Base-by-base conservation (phyloP, 2,329 filamentous ascomycete species). In the Cercospora sp. region DNA sequence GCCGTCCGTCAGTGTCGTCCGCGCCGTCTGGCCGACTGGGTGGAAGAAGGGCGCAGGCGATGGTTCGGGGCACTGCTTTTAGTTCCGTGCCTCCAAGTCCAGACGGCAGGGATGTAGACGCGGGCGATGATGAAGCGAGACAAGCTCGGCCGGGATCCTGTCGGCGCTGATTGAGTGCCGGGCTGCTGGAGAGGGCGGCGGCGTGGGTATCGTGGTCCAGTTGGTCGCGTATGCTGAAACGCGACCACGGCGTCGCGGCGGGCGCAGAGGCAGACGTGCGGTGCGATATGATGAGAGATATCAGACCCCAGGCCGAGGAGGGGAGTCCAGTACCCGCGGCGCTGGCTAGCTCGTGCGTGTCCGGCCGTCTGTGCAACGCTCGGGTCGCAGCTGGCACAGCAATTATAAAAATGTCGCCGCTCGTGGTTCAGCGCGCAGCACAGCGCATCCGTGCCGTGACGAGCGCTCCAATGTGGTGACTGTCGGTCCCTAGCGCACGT, bases 61-160 rank as follows among this genome's bases (percentile, higher is more conserved):
- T 58, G 53, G 53, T 30, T 58, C 53, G 53, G 53, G 53, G 53
- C 53, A n/a, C 26, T 58, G 53, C 13, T 58, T 30, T 58, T 58
- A 58, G 26, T 58, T 18, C 30, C 53, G 53, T 30, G 53, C 53
- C 45, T 43, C 18, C 18, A 9, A 45, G 34, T 32, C 18, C 34
- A 49, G 26, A 57, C 53, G n/a, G 32, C 63, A 60, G 55, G 32
- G 55, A 37, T 51, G 37, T 37, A 37, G 13, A 57, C 59, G 32
- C 63, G 58, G 55, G 18, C 58, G 40, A 66, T 60, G 53, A 58
- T 58, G 9, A 58, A 58, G 53, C 21, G 30, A 61, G 63, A 61
- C 59, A 61, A 61, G 59, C 59, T 61, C 37, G 12, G 59, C 59
- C 40, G 53, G 53, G 53, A 58, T 58, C 53, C 53, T 58, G 53